phyloP scores from a whole-genome alignment of 177 flowering plant genomes.

The Vitis hybrid region DNA sequence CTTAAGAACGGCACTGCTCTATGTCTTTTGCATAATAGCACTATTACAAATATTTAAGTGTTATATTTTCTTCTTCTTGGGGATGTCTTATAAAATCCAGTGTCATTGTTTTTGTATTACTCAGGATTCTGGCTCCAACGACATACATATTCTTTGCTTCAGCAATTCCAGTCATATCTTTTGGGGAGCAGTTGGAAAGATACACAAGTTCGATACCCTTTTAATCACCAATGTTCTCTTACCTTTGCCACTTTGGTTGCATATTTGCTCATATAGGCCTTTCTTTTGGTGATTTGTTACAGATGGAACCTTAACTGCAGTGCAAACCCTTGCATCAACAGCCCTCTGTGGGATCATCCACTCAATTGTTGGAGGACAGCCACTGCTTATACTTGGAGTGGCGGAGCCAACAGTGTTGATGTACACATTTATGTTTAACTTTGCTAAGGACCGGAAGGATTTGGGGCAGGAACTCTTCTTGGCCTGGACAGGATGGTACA shows the following conservation, averaged over 20 bases:
- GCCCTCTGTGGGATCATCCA: slow-evolving; percentile 66
- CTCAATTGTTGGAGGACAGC: slow-evolving; percentile 69
- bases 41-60: too few species aligned
- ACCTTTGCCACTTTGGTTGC: neutral
- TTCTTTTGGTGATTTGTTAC: slow-evolving; percentile 8
- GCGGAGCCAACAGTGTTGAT: too few species aligned
- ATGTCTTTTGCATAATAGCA: too few species aligned
- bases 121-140: slow-evolving; percentile 96
- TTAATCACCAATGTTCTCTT: slow-evolving; percentile 7
- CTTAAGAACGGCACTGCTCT: too few species aligned
- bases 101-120: slow-evolving; percentile 5
- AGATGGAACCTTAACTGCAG: slow-evolving; percentile 67
- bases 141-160: slow-evolving; percentile 98
- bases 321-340: slow-evolving; percentile 67
- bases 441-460: slow-evolving; percentile 42
- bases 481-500: slow-evolving; percentile 69
- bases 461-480: slow-evolving; percentile 55
- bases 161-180: slow-evolving; percentile 95
- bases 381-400: slow-evolving; percentile 9
- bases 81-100: too few species aligned
- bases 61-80: too few species aligned
- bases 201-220: slow-evolving; percentile 50
- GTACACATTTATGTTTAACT: too few species aligned
- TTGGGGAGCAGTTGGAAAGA: slow-evolving; percentile 95
- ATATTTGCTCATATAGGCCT: neutral